Conservation (phyloP, 1,284 basidiomycete genomes). For the Sanghuangporus sanghuang region DNA sequence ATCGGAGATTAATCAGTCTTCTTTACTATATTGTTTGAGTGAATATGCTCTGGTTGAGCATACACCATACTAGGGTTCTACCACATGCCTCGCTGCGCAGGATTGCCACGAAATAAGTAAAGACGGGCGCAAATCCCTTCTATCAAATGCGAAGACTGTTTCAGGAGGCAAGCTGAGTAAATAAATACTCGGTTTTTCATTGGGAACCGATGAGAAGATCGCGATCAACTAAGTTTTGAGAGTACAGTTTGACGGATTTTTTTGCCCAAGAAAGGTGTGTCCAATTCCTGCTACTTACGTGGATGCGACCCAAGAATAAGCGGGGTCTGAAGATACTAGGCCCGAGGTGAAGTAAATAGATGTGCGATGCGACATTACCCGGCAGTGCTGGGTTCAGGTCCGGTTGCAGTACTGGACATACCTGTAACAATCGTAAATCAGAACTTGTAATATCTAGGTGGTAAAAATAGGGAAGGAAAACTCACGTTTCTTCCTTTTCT, state of each 20-base stretch:
- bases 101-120: background rate
- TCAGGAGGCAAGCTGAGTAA: background rate
- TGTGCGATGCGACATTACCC: background rate
- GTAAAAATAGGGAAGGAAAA: slow-evolving; percentile 4
- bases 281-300: background rate
- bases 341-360: background rate
- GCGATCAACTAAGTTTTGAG: background rate
- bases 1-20: background rate
- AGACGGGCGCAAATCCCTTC: background rate
- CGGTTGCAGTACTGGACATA: slow-evolving; percentile 7
- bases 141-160: background rate
- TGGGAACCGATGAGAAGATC: background rate
- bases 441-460: background rate
- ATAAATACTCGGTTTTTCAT: background rate
- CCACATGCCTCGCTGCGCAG: background rate
- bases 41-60: background rate
- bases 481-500: slow-evolving; percentile 68
- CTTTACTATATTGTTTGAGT: background rate
- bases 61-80: background rate
- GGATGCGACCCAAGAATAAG: background rate
- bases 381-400: background rate
- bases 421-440: background rate
- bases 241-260: background rate
- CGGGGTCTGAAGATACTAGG: background rate
- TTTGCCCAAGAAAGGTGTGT: background rate